Evolutionary conservation across 148 eudicot species (phyloP).

Genomic region (Nepenthes mirabilis): DNA sequence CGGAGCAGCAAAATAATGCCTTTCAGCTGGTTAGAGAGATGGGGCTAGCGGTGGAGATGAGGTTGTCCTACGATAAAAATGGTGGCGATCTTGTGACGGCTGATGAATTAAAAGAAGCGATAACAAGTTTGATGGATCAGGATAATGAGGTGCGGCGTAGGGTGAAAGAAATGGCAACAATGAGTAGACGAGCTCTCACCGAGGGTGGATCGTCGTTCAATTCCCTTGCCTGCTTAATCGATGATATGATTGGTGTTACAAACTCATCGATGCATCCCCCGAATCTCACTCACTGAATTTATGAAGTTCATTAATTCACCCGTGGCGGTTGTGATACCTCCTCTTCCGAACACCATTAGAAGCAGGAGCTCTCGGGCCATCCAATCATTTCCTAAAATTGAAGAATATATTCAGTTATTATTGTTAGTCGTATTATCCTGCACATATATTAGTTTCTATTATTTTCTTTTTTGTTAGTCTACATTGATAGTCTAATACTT

Average conservation of each 20-base stretch:
- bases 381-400: too few relatives aligned
- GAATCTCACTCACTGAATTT: too few relatives aligned
- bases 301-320: too few relatives aligned
- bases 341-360: too few relatives aligned
- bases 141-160: neutral
- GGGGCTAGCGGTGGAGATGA: constrained; percentile 2
- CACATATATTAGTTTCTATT: too few relatives aligned
- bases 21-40: constrained; percentile 7
- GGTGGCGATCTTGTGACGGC: constrained; percentile 5
- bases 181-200: constrained; percentile 5
- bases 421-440: too few relatives aligned
- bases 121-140: constrained; percentile 6
- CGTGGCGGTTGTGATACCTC: too few relatives aligned
- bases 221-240: constrained; percentile 1
- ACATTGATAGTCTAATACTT: too few relatives aligned
- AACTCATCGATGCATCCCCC: too few relatives aligned
- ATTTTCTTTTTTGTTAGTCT: too few relatives aligned
- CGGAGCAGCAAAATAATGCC: constrained; percentile 7
- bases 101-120: constrained; percentile 3
- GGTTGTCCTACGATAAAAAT: neutral
- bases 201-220: constrained; percentile 13
- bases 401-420: too few relatives aligned
- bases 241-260: neutral
- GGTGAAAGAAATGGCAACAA: constrained; percentile 2
- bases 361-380: too few relatives aligned